Evolutionary conservation across 2,329 filamentous ascomycete genomes (phyloP), one percentile per base, ranked within the genome.

Genomic region (Cadophora gregata): DNA sequence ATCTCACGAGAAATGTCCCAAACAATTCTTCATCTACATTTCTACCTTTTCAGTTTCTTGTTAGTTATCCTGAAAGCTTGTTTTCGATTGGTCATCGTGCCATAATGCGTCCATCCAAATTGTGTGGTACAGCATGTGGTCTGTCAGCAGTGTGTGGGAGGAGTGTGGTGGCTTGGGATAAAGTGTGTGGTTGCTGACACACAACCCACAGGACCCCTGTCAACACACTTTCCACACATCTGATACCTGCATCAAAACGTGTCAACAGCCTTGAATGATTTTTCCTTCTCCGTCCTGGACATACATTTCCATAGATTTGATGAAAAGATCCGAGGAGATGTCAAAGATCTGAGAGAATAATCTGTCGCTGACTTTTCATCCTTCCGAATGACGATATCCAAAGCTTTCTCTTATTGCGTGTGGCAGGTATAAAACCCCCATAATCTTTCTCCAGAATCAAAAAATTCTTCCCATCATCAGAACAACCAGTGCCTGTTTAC

Each of bases 101-200:
- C 10, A 10, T 19, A 16, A 14, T 27, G 1, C 8, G 50, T 7
- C 6, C 27, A 24, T 38, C n/a, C 9, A 24, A 38, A 19, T 1
- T 12, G 19, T 25, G 33, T 58, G 33, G n/a, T 58, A 33, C n/a
- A 58, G 51, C 19, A n/a, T 56, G 51, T 56, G 31, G 53, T 36
- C 8, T 7, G 53, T 58, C 53, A 58, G n/a, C 33, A 36, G 10
- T 51, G 48, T 51, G 48, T 51, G 25, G 48, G 48, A 29, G 8
- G 8, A 4, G 31, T 56, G 31, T 56, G 53, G 53, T 56, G 29
- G n/a, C 53, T 21, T 56, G 19, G n/a, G 31, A 4, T 1, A 33
- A 58, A 24, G 33, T 42, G 53, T 58, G 53, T 58, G 53, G 31
- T 42, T 42, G 53, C 53, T 42, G 31, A 42, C 53, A 24, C 4